These are phyloP conservation scores for Ustilago vetiveriae DNA, from an alignment of 1,284 basidiomycete species.

Conservation along the genomic window DNA sequence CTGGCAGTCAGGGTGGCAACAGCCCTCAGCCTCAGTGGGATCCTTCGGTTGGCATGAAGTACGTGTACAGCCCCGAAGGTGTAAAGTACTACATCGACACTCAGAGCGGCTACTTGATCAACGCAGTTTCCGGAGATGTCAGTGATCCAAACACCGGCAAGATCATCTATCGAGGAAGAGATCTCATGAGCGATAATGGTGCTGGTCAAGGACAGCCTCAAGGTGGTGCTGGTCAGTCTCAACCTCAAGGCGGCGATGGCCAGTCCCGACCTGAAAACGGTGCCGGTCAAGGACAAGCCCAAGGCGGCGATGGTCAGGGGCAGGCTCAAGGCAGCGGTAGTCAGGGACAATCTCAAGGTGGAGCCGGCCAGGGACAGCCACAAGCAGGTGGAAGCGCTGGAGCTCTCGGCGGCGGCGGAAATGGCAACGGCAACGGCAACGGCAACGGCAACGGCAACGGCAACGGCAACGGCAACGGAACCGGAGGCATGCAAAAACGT, in stretches of 20 bases:
- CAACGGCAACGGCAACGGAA: not conserved
- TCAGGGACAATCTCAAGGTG: too few relatives aligned
- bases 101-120: constrained; percentile 15
- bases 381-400: too few relatives aligned
- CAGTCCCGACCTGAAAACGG: too few relatives aligned
- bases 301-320: too few relatives aligned
- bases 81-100: constrained; percentile 24
- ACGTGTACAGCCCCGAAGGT: not conserved
- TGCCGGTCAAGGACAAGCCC: too few relatives aligned
- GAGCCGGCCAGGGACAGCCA: too few relatives aligned
- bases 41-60: not conserved
- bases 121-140: constrained; percentile 17
- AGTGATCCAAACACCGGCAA: constrained; percentile 34
- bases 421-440: too few relatives aligned
- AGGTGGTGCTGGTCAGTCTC: not conserved
- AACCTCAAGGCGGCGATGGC: not conserved
- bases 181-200: not conserved
- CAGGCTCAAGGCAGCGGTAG: too few relatives aligned
- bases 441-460: too few relatives aligned
- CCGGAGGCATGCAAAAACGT: constrained; percentile 23
- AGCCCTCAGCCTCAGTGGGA: constrained; percentile 3
- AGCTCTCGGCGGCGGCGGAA: too few relatives aligned
- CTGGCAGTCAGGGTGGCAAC: not conserved
- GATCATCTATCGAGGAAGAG: constrained; percentile 6
- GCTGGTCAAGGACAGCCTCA: not conserved